phyloP scores from a whole-genome alignment of 257 asterid species.

The Solanum medicagineum region DNA sequence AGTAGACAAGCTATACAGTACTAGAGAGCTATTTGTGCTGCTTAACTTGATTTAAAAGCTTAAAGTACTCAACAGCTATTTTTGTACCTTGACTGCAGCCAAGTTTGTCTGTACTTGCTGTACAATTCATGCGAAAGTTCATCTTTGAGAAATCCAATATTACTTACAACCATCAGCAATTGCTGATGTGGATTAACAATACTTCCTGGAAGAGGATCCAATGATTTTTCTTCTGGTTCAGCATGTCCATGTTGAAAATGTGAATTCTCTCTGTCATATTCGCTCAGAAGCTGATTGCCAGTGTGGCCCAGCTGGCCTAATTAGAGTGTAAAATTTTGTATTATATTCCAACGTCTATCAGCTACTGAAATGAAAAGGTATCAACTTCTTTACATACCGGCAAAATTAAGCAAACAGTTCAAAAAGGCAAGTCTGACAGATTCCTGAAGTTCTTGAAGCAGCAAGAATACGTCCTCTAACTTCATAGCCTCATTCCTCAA shows the following conservation, averaged over 20 bases:
- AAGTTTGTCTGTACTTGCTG: slow-evolving; percentile 53
- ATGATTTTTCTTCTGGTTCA: slow-evolving; percentile 32
- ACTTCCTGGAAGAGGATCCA: slow-evolving; percentile 81
- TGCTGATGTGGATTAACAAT: slow-evolving; percentile 66
- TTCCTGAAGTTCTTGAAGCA: slow-evolving; percentile 87
- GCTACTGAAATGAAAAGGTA: neutral
- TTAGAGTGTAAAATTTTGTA: slow-evolving; percentile 10
- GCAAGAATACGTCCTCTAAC: slow-evolving; percentile 60
- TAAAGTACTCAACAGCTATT: neutral
- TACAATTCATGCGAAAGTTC: slow-evolving; percentile 74
- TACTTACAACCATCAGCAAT: slow-evolving; percentile 89
- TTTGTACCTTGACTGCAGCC: slow-evolving; percentile 67
- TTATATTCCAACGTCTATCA: neutral
- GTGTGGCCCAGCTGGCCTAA: slow-evolving; percentile 73
- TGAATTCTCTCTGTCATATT: slow-evolving; percentile 35
- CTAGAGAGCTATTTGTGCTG: neutral
- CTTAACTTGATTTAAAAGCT: neutral
- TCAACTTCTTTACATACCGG: slow-evolving; percentile 41
- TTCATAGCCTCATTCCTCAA: slow-evolving; percentile 64
- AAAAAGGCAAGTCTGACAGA: slow-evolving; percentile 83
- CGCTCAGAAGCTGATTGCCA: slow-evolving; percentile 54
- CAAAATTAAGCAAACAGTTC: slow-evolving; percentile 79
- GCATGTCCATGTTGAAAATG: slow-evolving; percentile 56
- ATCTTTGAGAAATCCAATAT: slow-evolving; percentile 93
- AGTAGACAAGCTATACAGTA: neutral